Conservation (phyloP, 495 filamentous ascomycete species). For the Cercophora scortea region DNA sequence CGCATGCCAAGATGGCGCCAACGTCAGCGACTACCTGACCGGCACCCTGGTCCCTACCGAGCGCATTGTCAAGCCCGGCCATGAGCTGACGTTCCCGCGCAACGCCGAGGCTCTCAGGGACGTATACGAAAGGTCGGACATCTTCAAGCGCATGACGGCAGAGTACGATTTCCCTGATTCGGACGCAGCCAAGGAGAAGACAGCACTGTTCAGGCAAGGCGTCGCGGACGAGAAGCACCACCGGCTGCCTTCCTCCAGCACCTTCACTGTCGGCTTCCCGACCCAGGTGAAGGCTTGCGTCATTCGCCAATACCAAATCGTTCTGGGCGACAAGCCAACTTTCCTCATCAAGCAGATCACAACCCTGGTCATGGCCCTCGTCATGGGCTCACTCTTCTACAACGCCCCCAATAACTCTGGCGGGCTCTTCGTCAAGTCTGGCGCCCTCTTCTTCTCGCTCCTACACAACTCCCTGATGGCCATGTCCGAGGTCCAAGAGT, state of each 20-base stretch:
- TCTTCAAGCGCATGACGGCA: slow-evolving; percentile 25
- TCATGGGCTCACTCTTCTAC: slow-evolving; percentile 71
- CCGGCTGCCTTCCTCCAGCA: slow-evolving; percentile 31
- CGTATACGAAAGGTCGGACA: slow-evolving; percentile 32
- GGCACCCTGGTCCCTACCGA: slow-evolving; percentile 19
- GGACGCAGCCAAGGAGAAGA: slow-evolving; percentile 34
- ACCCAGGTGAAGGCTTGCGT: slow-evolving; percentile 50
- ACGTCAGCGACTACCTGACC: slow-evolving; percentile 58
- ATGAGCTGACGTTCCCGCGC: slow-evolving; percentile 37
- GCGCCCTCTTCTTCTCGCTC: slow-evolving; percentile 60
- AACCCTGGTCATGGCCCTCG: slow-evolving; percentile 59
- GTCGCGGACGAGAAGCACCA: slow-evolving; percentile 40
- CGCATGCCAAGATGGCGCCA: slow-evolving; percentile 38
- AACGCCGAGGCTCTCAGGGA: slow-evolving; percentile 34
- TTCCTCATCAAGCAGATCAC: slow-evolving; percentile 48
- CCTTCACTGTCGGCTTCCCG: slow-evolving; percentile 47
- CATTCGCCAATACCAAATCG: slow-evolving; percentile 46
- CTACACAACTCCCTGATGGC: slow-evolving; percentile 75
- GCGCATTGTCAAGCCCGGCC: slow-evolving; percentile 13
- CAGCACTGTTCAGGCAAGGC: slow-evolving; percentile 39
- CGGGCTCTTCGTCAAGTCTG: slow-evolving; percentile 49
- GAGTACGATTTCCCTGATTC: slow-evolving; percentile 46
- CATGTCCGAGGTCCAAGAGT: slow-evolving; percentile 67
- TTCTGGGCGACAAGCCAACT: slow-evolving; percentile 53
- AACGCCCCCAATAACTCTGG: slow-evolving; percentile 51